Base-by-base conservation (phyloP, 495 filamentous ascomycete species). In the Annulohypoxylon maeteangense region DNA sequence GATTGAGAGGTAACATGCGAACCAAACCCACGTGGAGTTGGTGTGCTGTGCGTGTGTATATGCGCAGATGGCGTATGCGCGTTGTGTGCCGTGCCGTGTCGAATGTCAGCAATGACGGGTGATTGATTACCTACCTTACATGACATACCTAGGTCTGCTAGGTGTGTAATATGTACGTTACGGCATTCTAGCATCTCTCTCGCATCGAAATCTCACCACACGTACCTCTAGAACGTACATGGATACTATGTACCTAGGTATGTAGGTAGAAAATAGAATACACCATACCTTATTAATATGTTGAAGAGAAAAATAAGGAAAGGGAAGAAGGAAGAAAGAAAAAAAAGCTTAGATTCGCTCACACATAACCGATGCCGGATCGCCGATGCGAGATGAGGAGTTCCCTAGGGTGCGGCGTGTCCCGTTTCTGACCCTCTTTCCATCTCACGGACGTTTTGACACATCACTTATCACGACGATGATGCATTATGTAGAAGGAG, bases 331-430 rank as follows among this genome's bases (percentile, higher is more conserved):
- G 7, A 11, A 27, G 20, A 51, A 27, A 51, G 14, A n/a, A 8
- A 18, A 54, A 29, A 71, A 40, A 40, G 36, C 55, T 65, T 67
- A 63, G 69, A 71, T 71, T 67, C 25, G 29, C 53, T 27, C 56
- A 34, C 47, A 47, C 48, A 54, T 58, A 63, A 51, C 70, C 60
- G 55, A 45, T 60, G 61, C 54, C 70, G 58, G 42, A 67, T 73
- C 66, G 61, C 65, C 70, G 61, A 66, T 73, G 70, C 70, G 51
- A 73, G 70, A 73, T 73, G 70, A 44, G 40, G 40, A 44, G 60
- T 65, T 62, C 60, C 70, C 60, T 40, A 40, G 51, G 34, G 20
- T 62, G 56, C 60, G 53, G 64, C 58, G 57, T 61, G 22, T 58
- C 22, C 63, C 64, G 51, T 67, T 53, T 54, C 57, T 70, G 54